Evolutionary conservation across 352 stramenopile genomes (phyloP).

Genomic region (Vaucheria bursata): DNA sequence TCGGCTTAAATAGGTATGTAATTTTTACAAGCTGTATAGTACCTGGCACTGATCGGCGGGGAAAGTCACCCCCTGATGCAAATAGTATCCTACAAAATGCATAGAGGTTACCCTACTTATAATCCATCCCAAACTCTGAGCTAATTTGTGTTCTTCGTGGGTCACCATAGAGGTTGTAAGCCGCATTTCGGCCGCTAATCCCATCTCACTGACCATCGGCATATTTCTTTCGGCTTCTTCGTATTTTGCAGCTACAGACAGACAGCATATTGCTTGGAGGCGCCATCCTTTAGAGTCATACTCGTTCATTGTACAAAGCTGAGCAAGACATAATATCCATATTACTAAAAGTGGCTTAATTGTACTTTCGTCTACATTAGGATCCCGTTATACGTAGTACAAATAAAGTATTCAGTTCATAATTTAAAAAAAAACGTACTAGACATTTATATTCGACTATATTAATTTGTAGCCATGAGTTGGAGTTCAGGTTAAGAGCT

Average conservation of each 20-base stretch:
- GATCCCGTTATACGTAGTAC: no score
- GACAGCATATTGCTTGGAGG: slow-evolving; percentile 36
- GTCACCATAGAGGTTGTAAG: slow-evolving; percentile 40
- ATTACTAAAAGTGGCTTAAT: no score
- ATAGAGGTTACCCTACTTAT: slow-evolving; percentile 35
- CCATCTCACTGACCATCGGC: slow-evolving; percentile 41
- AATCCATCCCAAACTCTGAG: slow-evolving; percentile 24
- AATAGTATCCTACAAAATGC: slow-evolving; percentile 44
- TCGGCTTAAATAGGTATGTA: no score
- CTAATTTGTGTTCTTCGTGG: slow-evolving; percentile 27
- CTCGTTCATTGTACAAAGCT: not conserved
- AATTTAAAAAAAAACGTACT: no score
- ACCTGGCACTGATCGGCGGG: slow-evolving; percentile 16
- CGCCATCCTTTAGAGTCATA: slow-evolving; percentile 28
- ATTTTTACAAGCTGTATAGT: no score
- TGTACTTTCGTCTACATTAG: no score
- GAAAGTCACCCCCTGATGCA: slow-evolving; percentile 23
- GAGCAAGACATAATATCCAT: no score
- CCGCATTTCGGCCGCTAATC: slow-evolving; percentile 31
- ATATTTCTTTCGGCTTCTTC: slow-evolving; percentile 46
- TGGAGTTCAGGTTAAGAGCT: no score
- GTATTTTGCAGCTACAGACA: slow-evolving; percentile 43
- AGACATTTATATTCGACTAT: no score
- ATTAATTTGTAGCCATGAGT: no score
- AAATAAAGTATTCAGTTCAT: no score